A percentile compares a stretch with the other conserved stretches of the same genome.
Conservation (phyloP, 306 rosid genomes). For the Hippophae rhamnoides region DNA sequence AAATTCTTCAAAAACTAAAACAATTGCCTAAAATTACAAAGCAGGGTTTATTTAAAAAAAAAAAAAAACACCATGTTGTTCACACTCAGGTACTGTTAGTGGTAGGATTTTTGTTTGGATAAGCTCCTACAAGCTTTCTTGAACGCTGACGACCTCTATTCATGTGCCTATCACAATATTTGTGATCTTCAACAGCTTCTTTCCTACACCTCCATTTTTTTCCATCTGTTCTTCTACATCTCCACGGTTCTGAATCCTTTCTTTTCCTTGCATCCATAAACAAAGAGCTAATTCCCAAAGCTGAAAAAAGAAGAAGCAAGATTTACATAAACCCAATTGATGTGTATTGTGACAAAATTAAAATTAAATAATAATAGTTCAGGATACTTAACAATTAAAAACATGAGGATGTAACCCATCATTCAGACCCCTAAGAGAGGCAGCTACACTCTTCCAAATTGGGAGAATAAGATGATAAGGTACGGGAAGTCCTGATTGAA, state of each 20-base stretch:
- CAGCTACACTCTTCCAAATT: constrained; percentile 9
- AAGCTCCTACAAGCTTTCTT: neutral
- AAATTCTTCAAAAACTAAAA: neutral
- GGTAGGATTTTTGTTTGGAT: too few species aligned
- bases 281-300: constrained; percentile 1
- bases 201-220: constrained; percentile 17
- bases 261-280: constrained; percentile 6
- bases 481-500: constrained; percentile 10
- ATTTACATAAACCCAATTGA: too few species aligned
- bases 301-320: neutral
- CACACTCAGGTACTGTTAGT: neutral
- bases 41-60: neutral
- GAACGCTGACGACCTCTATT: constrained; percentile 20
- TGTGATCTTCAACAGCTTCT: constrained; percentile 13
- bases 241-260: constrained; percentile 13
- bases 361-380: too few species aligned
- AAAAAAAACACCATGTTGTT: neutral
- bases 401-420: neutral
- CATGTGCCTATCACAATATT: constrained; percentile 16
- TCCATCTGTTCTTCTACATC: constrained; percentile 19
- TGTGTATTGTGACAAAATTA: too few species aligned
- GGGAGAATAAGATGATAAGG: constrained; percentile 9
- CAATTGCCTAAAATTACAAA: neutral
- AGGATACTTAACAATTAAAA: neutral
- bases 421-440: neutral